Evolutionary conservation across 2,329 filamentous ascomycete species (phyloP).

Genomic region (Simplicillium sp.): DNA sequence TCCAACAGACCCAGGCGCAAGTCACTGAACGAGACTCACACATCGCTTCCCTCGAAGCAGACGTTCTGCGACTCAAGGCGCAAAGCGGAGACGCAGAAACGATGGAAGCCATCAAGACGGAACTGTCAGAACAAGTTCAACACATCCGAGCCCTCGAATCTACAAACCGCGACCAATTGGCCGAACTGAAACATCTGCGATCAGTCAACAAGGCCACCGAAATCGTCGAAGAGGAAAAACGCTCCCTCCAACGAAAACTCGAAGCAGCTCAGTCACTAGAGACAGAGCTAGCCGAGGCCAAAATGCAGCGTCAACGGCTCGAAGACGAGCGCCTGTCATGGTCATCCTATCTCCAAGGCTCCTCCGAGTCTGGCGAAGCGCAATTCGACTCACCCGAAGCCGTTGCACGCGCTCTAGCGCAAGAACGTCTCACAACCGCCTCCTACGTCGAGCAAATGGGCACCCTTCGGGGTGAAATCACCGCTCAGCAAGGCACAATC

Average conservation of each 20-base stretch:
- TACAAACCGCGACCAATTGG: conserved; percentile 67
- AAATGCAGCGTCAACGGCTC: conserved; percentile 73
- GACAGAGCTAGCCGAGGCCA: conserved; percentile 66
- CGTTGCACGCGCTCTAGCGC: conserved; percentile 73
- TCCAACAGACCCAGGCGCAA: conserved; percentile 56
- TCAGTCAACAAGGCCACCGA: conserved; percentile 81
- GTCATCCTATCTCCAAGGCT: conserved; percentile 72
- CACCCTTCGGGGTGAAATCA: conserved; percentile 65
- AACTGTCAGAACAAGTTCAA: conserved; percentile 84
- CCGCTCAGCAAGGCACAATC: conserved; percentile 68
- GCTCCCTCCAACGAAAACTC: conserved; percentile 67
- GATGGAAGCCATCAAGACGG: conserved; percentile 72
- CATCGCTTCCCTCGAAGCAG: conserved; percentile 69
- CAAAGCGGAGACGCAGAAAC: conserved; percentile 82
- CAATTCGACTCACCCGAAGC: conserved; percentile 85
- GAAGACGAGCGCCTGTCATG: conserved; percentile 84
- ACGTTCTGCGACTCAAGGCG: conserved; percentile 75
- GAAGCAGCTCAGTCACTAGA: conserved; percentile 66
- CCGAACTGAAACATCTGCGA: conserved; percentile 73
- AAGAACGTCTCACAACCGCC: conserved; percentile 71
- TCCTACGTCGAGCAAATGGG: conserved; percentile 76
- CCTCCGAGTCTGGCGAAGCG: conserved; percentile 48
- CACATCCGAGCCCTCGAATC: conserved; percentile 81
- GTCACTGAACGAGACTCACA: conserved; percentile 59
- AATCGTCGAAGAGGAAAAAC: conserved; percentile 91